A percentile compares a stretch with the other conserved stretches of the same genome.
phyloP scores from a whole-genome alignment of 106 monocot genomes.

The Phalaenopsis equestris region DNA sequence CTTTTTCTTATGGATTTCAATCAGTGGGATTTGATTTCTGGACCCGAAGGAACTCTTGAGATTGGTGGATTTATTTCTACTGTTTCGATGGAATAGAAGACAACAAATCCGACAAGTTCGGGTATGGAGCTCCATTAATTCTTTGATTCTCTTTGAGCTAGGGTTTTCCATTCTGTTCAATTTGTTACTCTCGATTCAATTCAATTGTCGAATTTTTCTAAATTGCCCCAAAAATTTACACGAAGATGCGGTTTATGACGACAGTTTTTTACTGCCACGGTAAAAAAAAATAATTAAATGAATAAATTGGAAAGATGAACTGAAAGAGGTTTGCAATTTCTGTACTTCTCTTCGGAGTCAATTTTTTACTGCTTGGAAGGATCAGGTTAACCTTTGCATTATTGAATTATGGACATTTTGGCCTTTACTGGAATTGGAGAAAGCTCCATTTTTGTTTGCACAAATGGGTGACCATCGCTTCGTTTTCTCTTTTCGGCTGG shows the following conservation, averaged over 20 bases:
- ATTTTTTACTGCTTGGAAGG: not conserved
- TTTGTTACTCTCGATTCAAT: too few species aligned
- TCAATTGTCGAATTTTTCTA: too few species aligned
- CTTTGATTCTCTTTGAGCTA: not conserved
- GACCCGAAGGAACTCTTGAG: not conserved
- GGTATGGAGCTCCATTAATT: not conserved
- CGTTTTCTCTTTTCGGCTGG: not conserved
- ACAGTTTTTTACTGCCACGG: not conserved
- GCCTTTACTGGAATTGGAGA: conserved; percentile 2
- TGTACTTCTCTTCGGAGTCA: not conserved
- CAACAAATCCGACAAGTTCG: not conserved
- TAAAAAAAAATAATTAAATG: not conserved
- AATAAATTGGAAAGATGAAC: not conserved
- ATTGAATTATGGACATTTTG: conserved; percentile 6
- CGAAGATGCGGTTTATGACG: not conserved
- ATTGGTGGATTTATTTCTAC: not conserved
- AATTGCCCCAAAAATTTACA: too few species aligned
- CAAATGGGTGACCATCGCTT: not conserved
- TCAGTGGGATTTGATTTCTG: not conserved
- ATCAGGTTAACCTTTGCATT: not conserved
- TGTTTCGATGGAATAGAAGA: not conserved
- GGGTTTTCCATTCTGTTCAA: not conserved
- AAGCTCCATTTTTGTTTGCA: conserved; percentile 5
- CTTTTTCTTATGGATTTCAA: not conserved
- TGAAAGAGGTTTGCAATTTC: not conserved